These are phyloP conservation scores for Trichoderma orchidacearum DNA, from an alignment of 495 filamentous ascomycete species.

Conservation along the genomic window DNA sequence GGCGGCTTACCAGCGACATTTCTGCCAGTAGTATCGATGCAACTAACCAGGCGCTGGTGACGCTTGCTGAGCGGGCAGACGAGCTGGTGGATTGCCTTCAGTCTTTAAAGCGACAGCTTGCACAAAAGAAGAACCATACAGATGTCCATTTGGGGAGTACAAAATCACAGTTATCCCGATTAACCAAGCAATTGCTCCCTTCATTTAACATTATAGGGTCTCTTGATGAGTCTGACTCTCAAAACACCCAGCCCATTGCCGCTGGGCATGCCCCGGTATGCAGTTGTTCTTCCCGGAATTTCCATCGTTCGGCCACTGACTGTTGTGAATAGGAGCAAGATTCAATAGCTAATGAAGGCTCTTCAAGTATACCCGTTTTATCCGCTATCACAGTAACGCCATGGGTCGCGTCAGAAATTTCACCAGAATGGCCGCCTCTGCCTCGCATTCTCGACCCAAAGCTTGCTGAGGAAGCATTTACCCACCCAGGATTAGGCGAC, in stretches of 20 bases:
- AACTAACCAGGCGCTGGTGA: background rate
- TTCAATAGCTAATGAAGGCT: background rate
- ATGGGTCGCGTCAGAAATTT: slow-evolving; percentile 17
- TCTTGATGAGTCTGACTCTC: background rate
- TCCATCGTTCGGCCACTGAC: background rate
- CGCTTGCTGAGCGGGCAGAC: slow-evolving; percentile 17
- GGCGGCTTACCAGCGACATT: background rate
- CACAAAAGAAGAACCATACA: background rate
- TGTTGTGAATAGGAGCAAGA: background rate
- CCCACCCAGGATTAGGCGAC: slow-evolving; percentile 38
- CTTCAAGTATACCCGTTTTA: background rate
- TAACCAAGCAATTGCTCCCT: background rate
- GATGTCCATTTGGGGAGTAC: background rate
- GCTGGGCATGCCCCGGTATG: background rate
- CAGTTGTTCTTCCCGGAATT: background rate
- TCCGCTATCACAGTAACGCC: background rate
- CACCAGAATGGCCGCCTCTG: slow-evolving; percentile 32
- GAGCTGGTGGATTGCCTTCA: slow-evolving; percentile 9
- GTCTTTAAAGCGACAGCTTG: background rate
- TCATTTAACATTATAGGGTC: background rate
- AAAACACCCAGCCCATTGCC: background rate
- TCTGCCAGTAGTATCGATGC: background rate
- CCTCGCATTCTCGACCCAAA: slow-evolving; percentile 42
- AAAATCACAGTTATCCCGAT: background rate
- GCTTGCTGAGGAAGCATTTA: slow-evolving; percentile 52